A percentile compares a stretch with the other conserved stretches of the same genome.
These are phyloP conservation scores for Candida maris DNA, from an alignment of 805 yeast genomes.

Conservation along the genomic window DNA sequence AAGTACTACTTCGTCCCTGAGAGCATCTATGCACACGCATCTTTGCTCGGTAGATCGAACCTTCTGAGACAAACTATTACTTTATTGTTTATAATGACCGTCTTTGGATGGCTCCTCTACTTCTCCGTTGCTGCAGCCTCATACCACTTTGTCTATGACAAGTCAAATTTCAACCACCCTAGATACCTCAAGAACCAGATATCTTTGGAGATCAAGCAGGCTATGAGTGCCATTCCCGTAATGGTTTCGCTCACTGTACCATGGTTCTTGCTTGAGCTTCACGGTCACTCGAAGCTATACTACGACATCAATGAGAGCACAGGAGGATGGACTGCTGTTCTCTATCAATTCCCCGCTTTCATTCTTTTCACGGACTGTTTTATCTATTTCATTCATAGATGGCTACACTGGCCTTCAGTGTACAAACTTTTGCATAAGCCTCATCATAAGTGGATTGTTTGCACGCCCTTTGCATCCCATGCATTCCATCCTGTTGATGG, in stretches of 20 bases:
- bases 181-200: constrained; percentile 93
- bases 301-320: constrained; percentile 55
- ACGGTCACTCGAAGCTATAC: constrained; percentile 80
- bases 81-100: constrained; percentile 61
- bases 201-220: constrained; percentile 75
- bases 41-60: constrained; percentile 70
- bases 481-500: constrained; percentile 99
- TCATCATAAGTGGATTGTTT: constrained; percentile 98
- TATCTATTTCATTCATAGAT: constrained; percentile 86
- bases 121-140: constrained; percentile 72
- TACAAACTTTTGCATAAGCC: constrained; percentile 91
- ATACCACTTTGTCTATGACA: constrained; percentile 77
- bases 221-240: constrained; percentile 75
- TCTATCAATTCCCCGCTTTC: constrained; percentile 70
- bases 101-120: constrained; percentile 88
- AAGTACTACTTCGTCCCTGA: constrained; percentile 57
- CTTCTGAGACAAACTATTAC: constrained; percentile 66
- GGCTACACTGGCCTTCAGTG: constrained; percentile 88
- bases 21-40: constrained; percentile 54
- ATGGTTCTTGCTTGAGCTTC: constrained; percentile 80
- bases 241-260: constrained; percentile 89
- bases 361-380: constrained; percentile 92
- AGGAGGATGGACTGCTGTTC: constrained; percentile 65
- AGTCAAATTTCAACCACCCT: constrained; percentile 90
- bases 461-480: constrained; percentile 97